Percentiles rank a stretch among this genome's conserved stretches.
Evolutionary conservation across 805 yeast genomes (phyloP).

Genomic region (Helenozyma rhizophorensis): DNA sequence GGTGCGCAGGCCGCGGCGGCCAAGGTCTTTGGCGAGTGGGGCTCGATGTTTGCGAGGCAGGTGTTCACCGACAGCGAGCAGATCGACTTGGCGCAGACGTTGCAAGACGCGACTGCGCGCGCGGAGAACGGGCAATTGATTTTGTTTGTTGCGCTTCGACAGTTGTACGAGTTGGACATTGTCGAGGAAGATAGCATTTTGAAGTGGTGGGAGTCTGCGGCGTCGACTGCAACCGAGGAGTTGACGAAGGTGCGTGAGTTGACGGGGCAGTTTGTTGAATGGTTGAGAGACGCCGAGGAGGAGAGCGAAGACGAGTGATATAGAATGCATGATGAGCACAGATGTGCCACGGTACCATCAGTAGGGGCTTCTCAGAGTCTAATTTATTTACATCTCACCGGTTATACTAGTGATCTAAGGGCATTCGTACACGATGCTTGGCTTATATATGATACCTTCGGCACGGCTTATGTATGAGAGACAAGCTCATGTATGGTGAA

Average conservation of each 20-base stretch:
- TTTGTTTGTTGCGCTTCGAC: slow-evolving; percentile 48
- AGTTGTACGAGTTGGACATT: slow-evolving; percentile 77
- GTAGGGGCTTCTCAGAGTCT: too few relatives aligned
- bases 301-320: slow-evolving; percentile 42
- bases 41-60: slow-evolving; percentile 74
- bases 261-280: slow-evolving; percentile 73
- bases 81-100: slow-evolving; percentile 56
- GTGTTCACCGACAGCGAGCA: slow-evolving; percentile 79
- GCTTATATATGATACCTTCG: too few relatives aligned
- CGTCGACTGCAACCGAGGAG: slow-evolving; percentile 33
- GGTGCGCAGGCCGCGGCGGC: slow-evolving; percentile 71
- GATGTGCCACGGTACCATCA: too few relatives aligned
- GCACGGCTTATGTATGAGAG: too few relatives aligned
- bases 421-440: too few relatives aligned
- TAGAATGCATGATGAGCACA: too few relatives aligned
- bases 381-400: too few relatives aligned
- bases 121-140: slow-evolving; percentile 45
- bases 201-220: slow-evolving; percentile 69
- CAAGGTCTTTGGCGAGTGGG: slow-evolving; percentile 80
- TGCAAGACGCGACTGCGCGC: slow-evolving; percentile 41
- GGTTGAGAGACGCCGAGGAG: slow-evolving; percentile 79
- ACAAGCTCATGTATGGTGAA: too few relatives aligned
- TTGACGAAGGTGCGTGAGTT: slow-evolving; percentile 47
- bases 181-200: slow-evolving; percentile 76
- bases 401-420: too few relatives aligned